Evolutionary conservation across 768 basidiomycete genomes (phyloP).

Genomic region (Clathrus columnatus): DNA sequence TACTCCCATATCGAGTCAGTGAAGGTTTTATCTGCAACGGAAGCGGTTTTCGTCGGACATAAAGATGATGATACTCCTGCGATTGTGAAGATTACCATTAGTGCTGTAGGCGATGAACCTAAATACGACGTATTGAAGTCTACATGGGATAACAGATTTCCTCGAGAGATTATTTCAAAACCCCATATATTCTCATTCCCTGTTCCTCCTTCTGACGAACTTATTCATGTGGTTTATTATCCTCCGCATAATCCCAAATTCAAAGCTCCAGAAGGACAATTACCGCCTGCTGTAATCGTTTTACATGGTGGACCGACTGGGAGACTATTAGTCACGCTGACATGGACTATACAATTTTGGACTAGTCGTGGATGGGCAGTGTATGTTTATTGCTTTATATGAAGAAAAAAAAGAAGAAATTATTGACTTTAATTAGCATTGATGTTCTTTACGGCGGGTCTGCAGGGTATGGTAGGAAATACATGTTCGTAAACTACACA

Average conservation of each 20-base stretch:
- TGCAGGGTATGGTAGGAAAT: constrained; percentile 54
- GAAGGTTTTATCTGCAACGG: constrained; percentile 24
- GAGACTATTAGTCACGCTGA: constrained; percentile 36
- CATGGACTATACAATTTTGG: constrained; percentile 52
- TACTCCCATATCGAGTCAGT: constrained; percentile 24
- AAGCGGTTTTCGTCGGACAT: constrained; percentile 36
- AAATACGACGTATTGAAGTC: background rate
- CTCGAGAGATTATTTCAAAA: constrained; percentile 7
- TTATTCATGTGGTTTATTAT: constrained; percentile 57
- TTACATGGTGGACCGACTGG: constrained; percentile 70
- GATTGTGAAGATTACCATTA: constrained; percentile 22
- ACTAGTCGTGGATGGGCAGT: constrained; percentile 69
- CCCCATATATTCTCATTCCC: background rate
- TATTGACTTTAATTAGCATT: constrained; percentile 31
- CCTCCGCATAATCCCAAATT: constrained; percentile 59
- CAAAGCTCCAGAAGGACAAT: constrained; percentile 34
- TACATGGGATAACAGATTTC: background rate
- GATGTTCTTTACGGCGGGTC: constrained; percentile 77
- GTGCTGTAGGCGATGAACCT: background rate
- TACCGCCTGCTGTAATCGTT: constrained; percentile 57
- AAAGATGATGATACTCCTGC: constrained; percentile 30
- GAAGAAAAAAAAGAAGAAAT: background rate
- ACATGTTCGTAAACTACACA: background rate
- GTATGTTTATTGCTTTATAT: constrained; percentile 26
- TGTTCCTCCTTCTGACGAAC: constrained; percentile 18